These are phyloP conservation scores for Abelmoschus esculentus DNA, from an alignment of 345 rosid species.

Conservation along the genomic window DNA sequence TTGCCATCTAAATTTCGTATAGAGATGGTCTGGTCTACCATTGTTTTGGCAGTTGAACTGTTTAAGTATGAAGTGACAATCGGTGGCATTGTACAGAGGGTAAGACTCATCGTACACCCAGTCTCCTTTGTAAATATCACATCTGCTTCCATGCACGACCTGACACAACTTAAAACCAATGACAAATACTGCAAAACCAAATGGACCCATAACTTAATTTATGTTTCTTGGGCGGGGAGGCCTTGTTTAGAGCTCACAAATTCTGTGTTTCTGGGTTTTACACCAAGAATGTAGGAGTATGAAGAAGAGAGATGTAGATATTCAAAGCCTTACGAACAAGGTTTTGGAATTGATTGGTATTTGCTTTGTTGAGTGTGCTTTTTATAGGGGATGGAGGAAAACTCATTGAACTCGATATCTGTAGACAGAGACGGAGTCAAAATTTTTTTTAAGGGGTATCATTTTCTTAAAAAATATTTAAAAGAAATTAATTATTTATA, in stretches of 20 bases:
- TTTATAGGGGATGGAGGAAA: background rate
- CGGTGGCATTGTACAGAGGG: constrained; percentile 38
- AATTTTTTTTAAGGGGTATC: too few relatives aligned
- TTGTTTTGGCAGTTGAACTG: constrained; percentile 49
- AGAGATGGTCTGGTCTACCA: constrained; percentile 47
- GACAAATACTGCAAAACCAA: background rate
- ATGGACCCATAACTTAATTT: background rate
- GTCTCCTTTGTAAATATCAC: constrained; percentile 35
- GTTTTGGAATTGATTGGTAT: background rate
- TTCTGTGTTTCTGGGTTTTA: background rate
- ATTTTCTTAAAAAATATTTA: too few relatives aligned
- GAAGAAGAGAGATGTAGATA: background rate
- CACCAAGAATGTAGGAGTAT: background rate
- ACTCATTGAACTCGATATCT: background rate
- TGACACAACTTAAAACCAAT: background rate
- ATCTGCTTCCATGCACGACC: background rate
- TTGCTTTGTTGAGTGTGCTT: background rate
- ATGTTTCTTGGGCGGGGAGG: background rate
- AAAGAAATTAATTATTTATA: too few relatives aligned
- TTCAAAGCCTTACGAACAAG: too few relatives aligned
- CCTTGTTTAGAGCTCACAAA: background rate
- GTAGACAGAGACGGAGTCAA: too few relatives aligned
- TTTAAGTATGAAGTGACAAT: constrained; percentile 40
- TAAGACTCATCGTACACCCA: constrained; percentile 36
- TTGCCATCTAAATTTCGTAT: constrained; percentile 61